A percentile compares a stretch with the other conserved stretches of the same genome.
Evolutionary conservation across 2,329 filamentous ascomycete genomes (phyloP).

Genomic region (Ophiostoma populinum): DNA sequence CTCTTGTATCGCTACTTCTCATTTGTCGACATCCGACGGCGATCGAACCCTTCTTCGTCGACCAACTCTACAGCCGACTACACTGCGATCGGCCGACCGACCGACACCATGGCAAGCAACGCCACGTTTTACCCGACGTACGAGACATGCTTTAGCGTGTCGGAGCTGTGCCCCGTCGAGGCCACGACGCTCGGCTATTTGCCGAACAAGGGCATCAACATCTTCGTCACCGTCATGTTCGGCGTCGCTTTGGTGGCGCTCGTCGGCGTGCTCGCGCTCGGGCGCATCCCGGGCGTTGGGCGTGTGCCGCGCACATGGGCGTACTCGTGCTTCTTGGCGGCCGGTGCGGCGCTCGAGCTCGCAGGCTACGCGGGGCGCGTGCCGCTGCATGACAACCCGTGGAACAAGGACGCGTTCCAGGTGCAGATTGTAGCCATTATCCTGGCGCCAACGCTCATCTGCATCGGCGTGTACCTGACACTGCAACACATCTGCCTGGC

Average conservation of each 20-base stretch:
- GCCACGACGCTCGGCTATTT: conserved; percentile 37
- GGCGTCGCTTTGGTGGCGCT: conserved; percentile 25
- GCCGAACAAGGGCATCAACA: conserved; percentile 37
- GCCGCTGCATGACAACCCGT: conserved; percentile 34
- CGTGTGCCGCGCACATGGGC: conserved; percentile 36
- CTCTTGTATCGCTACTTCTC: too few relatives aligned
- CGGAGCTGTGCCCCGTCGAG: conserved; percentile 29
- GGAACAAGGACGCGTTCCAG: conserved; percentile 35
- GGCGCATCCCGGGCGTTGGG: too few relatives aligned
- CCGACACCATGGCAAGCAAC: too few relatives aligned
- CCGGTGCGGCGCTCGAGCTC: conserved; percentile 33
- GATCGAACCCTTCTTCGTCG: too few relatives aligned
- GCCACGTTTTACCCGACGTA: too few relatives aligned
- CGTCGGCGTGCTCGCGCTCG: conserved; percentile 12
- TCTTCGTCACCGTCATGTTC: conserved; percentile 34
- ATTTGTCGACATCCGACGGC: too few relatives aligned
- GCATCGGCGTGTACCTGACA: conserved; percentile 45
- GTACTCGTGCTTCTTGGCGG: conserved; percentile 30
- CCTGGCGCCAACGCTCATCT: conserved; percentile 41
- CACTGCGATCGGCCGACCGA: too few relatives aligned
- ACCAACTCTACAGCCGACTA: too few relatives aligned
- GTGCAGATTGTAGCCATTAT: conserved; percentile 43
- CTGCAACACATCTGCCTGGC: conserved; percentile 39
- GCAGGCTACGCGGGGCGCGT: conserved; percentile 36
- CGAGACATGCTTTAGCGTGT: too few relatives aligned